phyloP scores from a whole-genome alignment of 1,284 basidiomycete species.

The Fomes fomentarius region DNA sequence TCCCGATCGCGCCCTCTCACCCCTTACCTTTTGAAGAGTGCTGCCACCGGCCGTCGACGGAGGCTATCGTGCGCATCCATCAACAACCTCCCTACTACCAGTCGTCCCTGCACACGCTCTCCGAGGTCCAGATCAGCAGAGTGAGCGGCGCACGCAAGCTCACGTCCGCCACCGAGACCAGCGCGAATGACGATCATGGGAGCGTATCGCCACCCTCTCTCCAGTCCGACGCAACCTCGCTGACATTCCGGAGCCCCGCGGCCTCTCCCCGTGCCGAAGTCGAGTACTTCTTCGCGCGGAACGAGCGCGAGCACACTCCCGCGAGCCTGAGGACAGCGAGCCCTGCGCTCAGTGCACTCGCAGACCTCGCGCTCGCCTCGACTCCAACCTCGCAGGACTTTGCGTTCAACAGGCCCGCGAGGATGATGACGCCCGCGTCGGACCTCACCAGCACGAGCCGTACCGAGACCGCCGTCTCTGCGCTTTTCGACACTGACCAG shows the following conservation, averaged over 20 bases:
- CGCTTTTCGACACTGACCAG: slow-evolving; percentile 4
- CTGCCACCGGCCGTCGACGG: slow-evolving; percentile 5
- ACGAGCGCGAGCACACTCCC: neutral
- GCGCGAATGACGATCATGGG: too few relatives aligned
- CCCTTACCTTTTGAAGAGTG: slow-evolving; percentile 6
- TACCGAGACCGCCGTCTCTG: slow-evolving; percentile 1
- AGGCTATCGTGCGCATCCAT: slow-evolving; percentile 7
- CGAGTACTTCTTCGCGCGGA: neutral
- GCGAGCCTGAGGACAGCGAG: neutral
- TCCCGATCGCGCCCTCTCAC: neutral
- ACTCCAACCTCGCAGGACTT: neutral
- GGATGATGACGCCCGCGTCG: slow-evolving; percentile 6
- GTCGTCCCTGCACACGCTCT: neutral
- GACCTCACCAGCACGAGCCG: slow-evolving; percentile 3
- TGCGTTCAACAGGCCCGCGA: neutral
- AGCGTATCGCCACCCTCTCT: too few relatives aligned
- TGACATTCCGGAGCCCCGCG: slow-evolving; percentile 1
- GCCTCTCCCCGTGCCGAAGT: neutral
- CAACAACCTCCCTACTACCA: neutral
- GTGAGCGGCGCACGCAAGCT: too few relatives aligned
- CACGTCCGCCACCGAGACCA: too few relatives aligned
- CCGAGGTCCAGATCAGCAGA: slow-evolving; percentile 3
- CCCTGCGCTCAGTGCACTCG: slow-evolving; percentile 1
- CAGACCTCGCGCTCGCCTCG: slow-evolving; percentile 4
- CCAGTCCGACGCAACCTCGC: neutral